Base-by-base conservation (phyloP, 352 stramenopile genomes). In the Halophytophthora polymorphica region DNA sequence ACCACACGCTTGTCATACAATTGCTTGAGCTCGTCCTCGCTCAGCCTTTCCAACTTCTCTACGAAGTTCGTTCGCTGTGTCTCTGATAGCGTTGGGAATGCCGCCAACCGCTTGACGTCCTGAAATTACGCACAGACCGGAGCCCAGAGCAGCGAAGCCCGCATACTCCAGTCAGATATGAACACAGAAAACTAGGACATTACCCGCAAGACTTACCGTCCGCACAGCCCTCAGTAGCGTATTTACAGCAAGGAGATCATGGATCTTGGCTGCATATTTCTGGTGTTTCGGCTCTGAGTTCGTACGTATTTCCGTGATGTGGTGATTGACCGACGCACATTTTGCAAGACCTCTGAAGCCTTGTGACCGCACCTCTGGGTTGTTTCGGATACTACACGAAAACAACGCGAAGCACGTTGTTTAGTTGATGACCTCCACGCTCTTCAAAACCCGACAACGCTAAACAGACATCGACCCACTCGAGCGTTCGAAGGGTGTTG, bases 41-140 rank as follows among this genome's bases (percentile, higher is more conserved):
- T 88, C 43, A 86, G 61, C 40, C 69, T 62, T 25, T 73, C 46
- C 21, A 88, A 47, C 52, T 91, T 91, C 21, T 83, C 56, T 22
- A 91, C 66, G 44, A 89, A 84, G 25, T 88, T 88, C 14, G 73
- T 83, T 12, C 77, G 72, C 22, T 81, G 56, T 0, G 50, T 49
- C 12, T 81, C 66, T 4, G 69, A 76, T 1, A 88, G 57, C 7
- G 52, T 45, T 1, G 61, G 61, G 39, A 80, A 79, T 15, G 68
- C 61, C 61, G 64, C 33, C 50, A 69, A 69, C 12, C 35, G 37
- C 12, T 62, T 56, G 19, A 51, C 25, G 25, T 54, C 45, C 59
- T 68, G 19, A 7, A 23, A 51, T 37, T 6, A 33, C 50, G 1
- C 22, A 25, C 18, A 29, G 25, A 29, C 39, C 3, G 10, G 8